Evolutionary conservation across 2,329 filamentous ascomycete species (phyloP).

Genomic region (Pyricularia grisea): DNA sequence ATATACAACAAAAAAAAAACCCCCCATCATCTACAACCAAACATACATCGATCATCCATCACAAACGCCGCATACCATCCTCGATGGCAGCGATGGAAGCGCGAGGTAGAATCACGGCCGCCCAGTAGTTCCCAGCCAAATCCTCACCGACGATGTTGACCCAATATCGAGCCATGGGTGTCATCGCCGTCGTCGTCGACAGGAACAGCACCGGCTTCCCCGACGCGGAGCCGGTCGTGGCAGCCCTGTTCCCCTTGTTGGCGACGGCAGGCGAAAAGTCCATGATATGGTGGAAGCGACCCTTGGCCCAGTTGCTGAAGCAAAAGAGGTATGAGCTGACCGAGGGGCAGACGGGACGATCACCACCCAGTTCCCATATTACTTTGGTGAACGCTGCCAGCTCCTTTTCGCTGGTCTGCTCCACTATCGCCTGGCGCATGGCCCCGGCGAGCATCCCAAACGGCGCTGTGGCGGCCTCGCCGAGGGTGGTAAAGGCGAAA

Average conservation of each 20-base stretch:
- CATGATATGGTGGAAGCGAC: conserved; percentile 8
- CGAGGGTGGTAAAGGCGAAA: conserved; percentile 6
- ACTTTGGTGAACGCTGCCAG: conserved; percentile 4
- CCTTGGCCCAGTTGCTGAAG: conserved; percentile 11
- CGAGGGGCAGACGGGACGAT: conserved; percentile 1
- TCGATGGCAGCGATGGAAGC: neutral
- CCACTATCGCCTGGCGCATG: conserved; percentile 8
- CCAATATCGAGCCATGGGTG: conserved; percentile 7
- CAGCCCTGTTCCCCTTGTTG: neutral
- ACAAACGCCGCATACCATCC: neutral
- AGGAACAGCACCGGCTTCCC: conserved; percentile 7
- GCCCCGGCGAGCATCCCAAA: conserved; percentile 11
- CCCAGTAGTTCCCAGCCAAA: conserved; percentile 11
- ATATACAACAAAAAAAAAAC: neutral
- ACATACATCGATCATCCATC: neutral
- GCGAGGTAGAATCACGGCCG: neutral
- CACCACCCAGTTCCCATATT: conserved; percentile 7
- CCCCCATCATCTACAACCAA: neutral
- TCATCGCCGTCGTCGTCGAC: neutral
- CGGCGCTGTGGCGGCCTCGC: conserved; percentile 4
- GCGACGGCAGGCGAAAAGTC: conserved; percentile 11
- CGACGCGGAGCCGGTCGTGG: neutral
- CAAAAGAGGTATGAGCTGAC: neutral
- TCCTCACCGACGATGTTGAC: conserved; percentile 12
- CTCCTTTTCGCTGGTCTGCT: conserved; percentile 11